Conservation (phyloP, 2,329 filamentous ascomycete species). For the Aureobasidium sp. region DNA sequence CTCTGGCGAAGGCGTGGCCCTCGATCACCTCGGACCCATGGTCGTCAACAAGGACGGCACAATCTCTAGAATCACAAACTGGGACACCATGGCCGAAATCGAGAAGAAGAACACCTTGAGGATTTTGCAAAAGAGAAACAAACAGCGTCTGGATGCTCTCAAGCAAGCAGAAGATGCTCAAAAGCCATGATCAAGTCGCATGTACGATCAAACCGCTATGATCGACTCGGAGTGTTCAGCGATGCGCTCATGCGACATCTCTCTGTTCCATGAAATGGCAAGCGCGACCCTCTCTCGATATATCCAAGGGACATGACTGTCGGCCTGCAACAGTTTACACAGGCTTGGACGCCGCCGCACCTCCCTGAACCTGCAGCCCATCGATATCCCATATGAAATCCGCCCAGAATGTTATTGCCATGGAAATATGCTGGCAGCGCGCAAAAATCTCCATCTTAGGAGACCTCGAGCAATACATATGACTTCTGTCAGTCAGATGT, state of each 20-base stretch:
- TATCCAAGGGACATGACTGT: not conserved
- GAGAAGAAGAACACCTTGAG: constrained; percentile 62
- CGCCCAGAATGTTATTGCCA: not conserved
- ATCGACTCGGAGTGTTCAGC: not conserved
- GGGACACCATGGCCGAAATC: constrained; percentile 61
- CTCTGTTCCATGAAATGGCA: not conserved
- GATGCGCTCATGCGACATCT: not conserved
- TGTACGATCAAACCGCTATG: not conserved
- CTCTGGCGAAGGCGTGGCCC: constrained; percentile 40
- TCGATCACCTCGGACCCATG: constrained; percentile 65
- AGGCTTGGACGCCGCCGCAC: not conserved
- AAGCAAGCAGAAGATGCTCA: constrained; percentile 23
- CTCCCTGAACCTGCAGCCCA: not conserved
- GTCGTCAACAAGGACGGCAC: constrained; percentile 69
- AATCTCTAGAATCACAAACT: constrained; percentile 64
- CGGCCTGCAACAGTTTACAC: not conserved
- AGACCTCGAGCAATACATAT: too few species aligned
- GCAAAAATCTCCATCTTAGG: not conserved
- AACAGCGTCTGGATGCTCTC: constrained; percentile 52
- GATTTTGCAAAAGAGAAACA: constrained; percentile 62
- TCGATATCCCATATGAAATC: not conserved
- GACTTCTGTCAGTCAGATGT: too few species aligned
- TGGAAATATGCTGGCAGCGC: not conserved
- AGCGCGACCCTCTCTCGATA: not conserved
- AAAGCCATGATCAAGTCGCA: not conserved